phyloP scores from a whole-genome alignment of 176 grass and related monocot species.

The Musa acuminata region DNA sequence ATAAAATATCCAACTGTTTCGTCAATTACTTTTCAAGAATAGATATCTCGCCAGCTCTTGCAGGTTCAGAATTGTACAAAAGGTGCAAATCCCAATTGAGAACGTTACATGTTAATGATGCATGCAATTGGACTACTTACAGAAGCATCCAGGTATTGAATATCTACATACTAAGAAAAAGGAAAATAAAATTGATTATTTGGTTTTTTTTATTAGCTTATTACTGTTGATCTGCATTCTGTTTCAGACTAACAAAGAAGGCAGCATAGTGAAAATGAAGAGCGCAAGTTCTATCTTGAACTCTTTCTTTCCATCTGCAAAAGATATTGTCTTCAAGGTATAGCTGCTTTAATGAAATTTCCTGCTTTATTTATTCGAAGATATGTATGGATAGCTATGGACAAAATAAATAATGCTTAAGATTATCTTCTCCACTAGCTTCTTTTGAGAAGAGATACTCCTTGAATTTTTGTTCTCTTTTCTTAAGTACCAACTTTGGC shows the following conservation, averaged over 20 bases:
- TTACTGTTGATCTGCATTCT: constrained; percentile 6
- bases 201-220: constrained; percentile 9
- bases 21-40: constrained; percentile 42
- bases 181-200: neutral
- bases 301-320: constrained; percentile 47
- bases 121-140: neutral
- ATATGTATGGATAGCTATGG: neutral
- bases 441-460: too few species aligned
- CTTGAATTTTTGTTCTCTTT: too few species aligned
- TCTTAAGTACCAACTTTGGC: too few species aligned
- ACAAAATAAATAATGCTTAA: too few species aligned
- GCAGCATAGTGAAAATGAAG: constrained; percentile 26
- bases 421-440: too few species aligned
- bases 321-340: constrained; percentile 61
- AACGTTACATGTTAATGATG: constrained; percentile 31
- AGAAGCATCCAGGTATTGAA: constrained; percentile 18
- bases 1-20: constrained; percentile 18
- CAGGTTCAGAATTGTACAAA: constrained; percentile 55
- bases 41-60: constrained; percentile 52
- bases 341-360: constrained; percentile 10
- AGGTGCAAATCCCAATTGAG: constrained; percentile 48
- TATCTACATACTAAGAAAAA: neutral
- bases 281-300: constrained; percentile 37
- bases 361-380: constrained; percentile 2
- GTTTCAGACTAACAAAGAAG: constrained; percentile 30